phyloP scores from a whole-genome alignment of 2,329 filamentous ascomycete genomes.

The Cryoendolithus antarcticus region DNA sequence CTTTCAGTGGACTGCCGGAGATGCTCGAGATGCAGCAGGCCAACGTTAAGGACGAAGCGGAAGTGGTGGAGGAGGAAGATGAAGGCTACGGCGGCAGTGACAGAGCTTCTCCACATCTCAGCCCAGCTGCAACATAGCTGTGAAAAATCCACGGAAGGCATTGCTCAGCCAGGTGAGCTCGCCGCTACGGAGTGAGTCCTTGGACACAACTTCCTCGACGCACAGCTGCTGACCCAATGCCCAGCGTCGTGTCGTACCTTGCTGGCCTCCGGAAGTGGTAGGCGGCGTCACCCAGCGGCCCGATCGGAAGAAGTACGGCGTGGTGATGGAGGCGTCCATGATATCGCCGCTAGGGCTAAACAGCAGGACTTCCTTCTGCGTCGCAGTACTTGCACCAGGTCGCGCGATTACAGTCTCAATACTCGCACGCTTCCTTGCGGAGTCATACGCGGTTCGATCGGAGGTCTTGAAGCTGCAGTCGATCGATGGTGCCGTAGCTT shows the following conservation, averaged over 20 bases:
- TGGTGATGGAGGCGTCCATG: conserved; percentile 75
- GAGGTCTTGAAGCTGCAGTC: conserved; percentile 84
- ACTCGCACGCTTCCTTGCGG: conserved; percentile 53
- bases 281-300: conserved; percentile 71
- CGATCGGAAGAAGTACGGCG: conserved; percentile 64
- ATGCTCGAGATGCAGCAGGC: too few relatives aligned
- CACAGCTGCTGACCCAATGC: conserved; percentile 59
- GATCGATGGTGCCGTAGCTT: conserved; percentile 40
- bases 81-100: too few relatives aligned
- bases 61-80: too few relatives aligned
- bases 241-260: conserved; percentile 73
- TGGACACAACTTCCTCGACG: conserved; percentile 50
- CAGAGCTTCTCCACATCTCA: too few relatives aligned
- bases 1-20: too few relatives aligned
- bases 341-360: conserved; percentile 53
- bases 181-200: conserved; percentile 50
- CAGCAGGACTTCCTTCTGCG: conserved; percentile 61
- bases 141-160: conserved; percentile 63
- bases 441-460: conserved; percentile 56
- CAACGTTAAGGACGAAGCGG: too few relatives aligned
- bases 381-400: conserved; percentile 22
- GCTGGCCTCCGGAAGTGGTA: conserved; percentile 58
- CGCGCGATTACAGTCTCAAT: conserved; percentile 12
- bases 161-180: conserved; percentile 86
- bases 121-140: conserved; percentile 10